Evolutionary conservation across 2,329 filamentous ascomycete species (phyloP), one percentile per base, ranked within the genome.

Genomic region (Phyllosticta capitalensis): DNA sequence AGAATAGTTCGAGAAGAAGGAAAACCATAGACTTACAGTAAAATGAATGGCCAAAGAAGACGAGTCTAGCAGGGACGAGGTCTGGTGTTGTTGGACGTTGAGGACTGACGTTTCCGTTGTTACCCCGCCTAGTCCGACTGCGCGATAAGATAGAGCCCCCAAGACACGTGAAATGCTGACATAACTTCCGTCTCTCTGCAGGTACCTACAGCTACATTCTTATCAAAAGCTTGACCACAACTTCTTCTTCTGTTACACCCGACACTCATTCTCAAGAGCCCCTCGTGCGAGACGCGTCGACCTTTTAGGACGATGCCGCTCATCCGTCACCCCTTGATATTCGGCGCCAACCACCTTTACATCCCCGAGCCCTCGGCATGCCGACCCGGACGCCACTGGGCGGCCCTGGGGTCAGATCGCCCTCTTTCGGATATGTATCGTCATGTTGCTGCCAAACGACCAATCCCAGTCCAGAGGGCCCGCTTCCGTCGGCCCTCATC

Each of bases 401-500:
- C 33, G 9, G 33, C 33, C 33, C 33, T 45, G 17, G 33, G 24
- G 14, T 45, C 5, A 45, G 33, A 45, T 45, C 14, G 33, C 12
- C 33, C 33, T 45, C 24, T 45, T 45, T 45, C 33, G 33, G 33
- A 19, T 45, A 45, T n/a, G 33, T 12, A 45, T 45, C 12, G 14
- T 45, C 33, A 45, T 45, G 17, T 45, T n/a, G 12, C 33, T 45
- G 12, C 14, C 33, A 45, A 45, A 45, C 12, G 17, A 26, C 51
- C 56, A 33, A 51, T 59, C 53, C 56, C 56, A 51, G 56, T 22
- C 20, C 49, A 20, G 38, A 45, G 38, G 4, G 38, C 38, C 38
- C 38, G 38, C 38, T 45, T 52, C 49, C 49, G 49, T 52, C 56
- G 19, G 56, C 56, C 56, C 56, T 54, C 56, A 59, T 59, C 56